Base-by-base conservation (phyloP, 176 grass and related monocot genomes). In the barley (Hordeum vulgare) region DNA sequence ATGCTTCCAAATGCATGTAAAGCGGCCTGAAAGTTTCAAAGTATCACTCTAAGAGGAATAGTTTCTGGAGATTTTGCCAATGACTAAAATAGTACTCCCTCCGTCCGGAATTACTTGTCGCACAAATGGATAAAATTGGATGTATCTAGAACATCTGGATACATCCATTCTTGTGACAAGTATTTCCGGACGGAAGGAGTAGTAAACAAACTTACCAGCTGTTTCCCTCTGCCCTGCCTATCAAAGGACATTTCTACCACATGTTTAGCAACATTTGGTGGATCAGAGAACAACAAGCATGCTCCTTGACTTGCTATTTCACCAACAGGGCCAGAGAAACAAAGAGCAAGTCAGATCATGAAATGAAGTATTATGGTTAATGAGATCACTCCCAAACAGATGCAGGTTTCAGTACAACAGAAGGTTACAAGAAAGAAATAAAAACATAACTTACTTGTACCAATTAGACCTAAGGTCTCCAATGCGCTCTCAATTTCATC, bases 1-100 rank as follows among this genome's bases (percentile, higher is more conserved):
- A 98, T 93, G 64, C 90, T 95, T 86, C 90, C 92, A 77, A 98
- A 88, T 24, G 96, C 92, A 85, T 93, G 96, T 51, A 98, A 91
- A 78, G 90, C 85, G 81, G 96, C 96, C 96, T 98, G 72, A 75
- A 85, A 66, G 78, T 47, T 72, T 34, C 35, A 61, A 31, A 87
- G 23, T 1, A 72, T 24, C 61, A 71, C 56, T 9, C 56, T 31
- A 74, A 53, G 37, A 42, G 4, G 11, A 61, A 31, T 12, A 29
- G 14, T 76, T 78, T 72, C 63, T 81, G 78, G 65, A 39, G 41
- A 68, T 33, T 58, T 88, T 17, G 20, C 25, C 23, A n/a, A 23
- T 53, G 23, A 63, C 40, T 20, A 39, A 61, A n/a, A n/a, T n/a
- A n/a, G n/a, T n/a, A n/a, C n/a, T n/a, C n/a, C n/a, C n/a, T n/a